These are phyloP conservation scores for Wallemia mellicola DNA, from an alignment of 1,284 basidiomycete species.

Conservation along the genomic window DNA sequence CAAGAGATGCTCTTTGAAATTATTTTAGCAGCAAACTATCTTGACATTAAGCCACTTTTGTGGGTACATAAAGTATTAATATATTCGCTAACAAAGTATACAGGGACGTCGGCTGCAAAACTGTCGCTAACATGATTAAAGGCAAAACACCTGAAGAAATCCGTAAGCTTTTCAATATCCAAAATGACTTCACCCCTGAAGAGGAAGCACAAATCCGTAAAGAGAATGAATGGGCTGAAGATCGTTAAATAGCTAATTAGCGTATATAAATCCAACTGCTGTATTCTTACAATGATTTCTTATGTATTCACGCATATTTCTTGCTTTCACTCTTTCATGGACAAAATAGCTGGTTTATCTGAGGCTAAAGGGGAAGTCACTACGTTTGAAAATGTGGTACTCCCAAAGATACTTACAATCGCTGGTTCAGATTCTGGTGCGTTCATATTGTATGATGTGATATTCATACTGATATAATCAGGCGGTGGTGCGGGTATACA, in stretches of 20 bases:
- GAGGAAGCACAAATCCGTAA: constrained; percentile 39
- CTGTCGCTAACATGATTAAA: constrained; percentile 99
- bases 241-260: constrained; percentile 4
- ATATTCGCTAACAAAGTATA: constrained; percentile 1
- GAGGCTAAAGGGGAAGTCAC: not conserved
- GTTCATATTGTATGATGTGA: not conserved
- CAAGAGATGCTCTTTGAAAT: constrained; percentile 64
- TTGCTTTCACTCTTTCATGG: not conserved
- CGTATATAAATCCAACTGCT: not conserved
- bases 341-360: not conserved
- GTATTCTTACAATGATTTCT: not conserved
- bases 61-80: constrained; percentile 21
- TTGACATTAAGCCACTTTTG: constrained; percentile 97
- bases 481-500: constrained; percentile 76
- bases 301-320: not conserved
- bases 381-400: not conserved
- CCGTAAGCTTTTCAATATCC: constrained; percentile 85
- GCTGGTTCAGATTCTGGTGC: not conserved
- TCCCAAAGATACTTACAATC: not conserved
- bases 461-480: constrained; percentile 18
- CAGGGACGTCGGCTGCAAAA: constrained; percentile 97
- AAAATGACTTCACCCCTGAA: constrained; percentile 95
- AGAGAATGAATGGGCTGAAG: constrained; percentile 53
- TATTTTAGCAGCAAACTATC: constrained; percentile 96
- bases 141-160: constrained; percentile 91